Evolutionary conservation across 1,284 basidiomycete genomes (phyloP).

Genomic region (Ceratorhiza oryzae-sativae): DNA sequence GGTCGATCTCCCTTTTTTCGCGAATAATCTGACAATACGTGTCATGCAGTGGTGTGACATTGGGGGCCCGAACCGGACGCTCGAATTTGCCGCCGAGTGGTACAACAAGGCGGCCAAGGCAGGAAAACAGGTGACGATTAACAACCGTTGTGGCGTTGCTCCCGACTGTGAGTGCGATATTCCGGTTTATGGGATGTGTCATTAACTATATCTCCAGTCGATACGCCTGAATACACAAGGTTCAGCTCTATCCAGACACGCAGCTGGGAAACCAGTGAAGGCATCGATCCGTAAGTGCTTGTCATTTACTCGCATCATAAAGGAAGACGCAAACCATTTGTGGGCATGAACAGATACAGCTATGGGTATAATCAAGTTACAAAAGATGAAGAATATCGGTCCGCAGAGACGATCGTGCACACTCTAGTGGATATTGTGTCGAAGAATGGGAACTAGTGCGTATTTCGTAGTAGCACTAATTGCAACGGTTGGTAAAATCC

Average conservation of each 20-base stretch:
- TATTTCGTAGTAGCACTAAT: no score
- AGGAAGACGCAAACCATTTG: constrained; percentile 47
- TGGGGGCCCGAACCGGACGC: constrained; percentile 60
- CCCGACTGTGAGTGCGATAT: constrained; percentile 38
- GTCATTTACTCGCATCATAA: not conserved
- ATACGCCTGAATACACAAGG: constrained; percentile 63
- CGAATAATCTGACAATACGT: constrained; percentile 11
- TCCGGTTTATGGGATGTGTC: not conserved
- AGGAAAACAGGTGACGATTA: constrained; percentile 62
- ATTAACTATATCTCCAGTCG: constrained; percentile 46
- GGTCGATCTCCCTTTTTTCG: constrained; percentile 20
- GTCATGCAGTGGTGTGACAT: constrained; percentile 52
- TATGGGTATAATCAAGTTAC: constrained; percentile 56
- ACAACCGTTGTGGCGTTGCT: constrained; percentile 56
- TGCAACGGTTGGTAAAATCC: not conserved
- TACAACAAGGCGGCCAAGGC: constrained; percentile 59
- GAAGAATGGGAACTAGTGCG: constrained; percentile 63
- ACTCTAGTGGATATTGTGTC: constrained; percentile 62
- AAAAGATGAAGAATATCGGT: constrained; percentile 56
- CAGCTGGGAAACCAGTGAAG: constrained; percentile 65
- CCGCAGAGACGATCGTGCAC: constrained; percentile 57
- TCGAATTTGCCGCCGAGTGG: constrained; percentile 60
- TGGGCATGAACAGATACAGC: constrained; percentile 38
- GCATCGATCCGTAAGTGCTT: constrained; percentile 45
- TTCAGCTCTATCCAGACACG: constrained; percentile 59